phyloP scores from a whole-genome alignment of 306 rosid species.

The Urtica urens region DNA sequence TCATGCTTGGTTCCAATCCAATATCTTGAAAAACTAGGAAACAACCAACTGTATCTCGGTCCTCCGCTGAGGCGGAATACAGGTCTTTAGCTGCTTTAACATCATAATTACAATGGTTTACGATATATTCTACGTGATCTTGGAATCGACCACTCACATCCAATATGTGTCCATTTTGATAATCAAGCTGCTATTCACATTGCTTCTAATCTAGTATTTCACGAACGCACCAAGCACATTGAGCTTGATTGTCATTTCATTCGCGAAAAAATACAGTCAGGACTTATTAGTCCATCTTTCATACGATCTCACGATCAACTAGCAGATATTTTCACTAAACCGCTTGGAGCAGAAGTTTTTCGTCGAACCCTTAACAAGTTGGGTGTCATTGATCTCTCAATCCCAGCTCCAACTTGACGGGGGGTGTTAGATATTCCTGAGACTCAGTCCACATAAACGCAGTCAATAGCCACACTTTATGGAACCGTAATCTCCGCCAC shows the following conservation, averaged over 20 bases:
- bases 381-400: conserved; percentile 11
- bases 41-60: neutral
- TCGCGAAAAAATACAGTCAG: conserved; percentile 6
- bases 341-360: neutral
- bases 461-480: no score
- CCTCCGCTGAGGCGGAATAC: neutral
- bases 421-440: no score
- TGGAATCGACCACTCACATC: neutral
- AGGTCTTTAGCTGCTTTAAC: neutral
- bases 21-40: neutral
- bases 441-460: no score
- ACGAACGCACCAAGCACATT: neutral
- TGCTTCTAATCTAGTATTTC: neutral
- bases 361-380: conserved; percentile 2
- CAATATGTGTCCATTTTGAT: neutral
- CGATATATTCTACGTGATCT: neutral
- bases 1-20: neutral
- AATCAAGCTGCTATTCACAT: neutral
- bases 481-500: no score
- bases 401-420: conserved; percentile 13
- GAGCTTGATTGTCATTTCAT: neutral
- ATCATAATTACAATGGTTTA: neutral
- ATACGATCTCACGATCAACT: neutral
- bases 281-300: neutral
- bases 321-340: conserved; percentile 11